phyloP scores from a whole-genome alignment of 2,329 filamentous ascomycete species.

The Chaetomium globosum region DNA sequence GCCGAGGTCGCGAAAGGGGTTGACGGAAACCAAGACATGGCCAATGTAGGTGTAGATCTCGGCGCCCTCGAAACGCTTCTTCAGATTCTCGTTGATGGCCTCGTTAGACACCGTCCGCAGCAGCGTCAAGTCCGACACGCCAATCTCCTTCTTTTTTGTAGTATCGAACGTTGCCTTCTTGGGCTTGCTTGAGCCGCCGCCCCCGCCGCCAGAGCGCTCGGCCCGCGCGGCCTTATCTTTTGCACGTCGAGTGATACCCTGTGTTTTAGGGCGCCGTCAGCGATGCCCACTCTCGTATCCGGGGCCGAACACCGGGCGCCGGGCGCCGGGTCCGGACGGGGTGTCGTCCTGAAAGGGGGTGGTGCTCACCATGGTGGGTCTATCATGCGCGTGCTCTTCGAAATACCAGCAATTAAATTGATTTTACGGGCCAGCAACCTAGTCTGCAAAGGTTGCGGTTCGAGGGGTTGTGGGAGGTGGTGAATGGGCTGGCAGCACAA shows the following conservation, averaged over 20 bases:
- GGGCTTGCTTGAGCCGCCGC: slow-evolving; percentile 62
- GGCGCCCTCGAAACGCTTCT: slow-evolving; percentile 94
- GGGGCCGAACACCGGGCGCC: neutral
- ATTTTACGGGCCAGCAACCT: slow-evolving; percentile 5
- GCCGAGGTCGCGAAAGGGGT: slow-evolving; percentile 94
- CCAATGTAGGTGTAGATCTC: slow-evolving; percentile 99
- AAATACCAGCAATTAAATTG: slow-evolving; percentile 24
- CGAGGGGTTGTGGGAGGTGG: neutral
- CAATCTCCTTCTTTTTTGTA: slow-evolving; percentile 98
- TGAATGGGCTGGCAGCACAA: slow-evolving; percentile 7
- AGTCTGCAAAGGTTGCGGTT: slow-evolving; percentile 3
- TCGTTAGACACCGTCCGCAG: slow-evolving; percentile 99
- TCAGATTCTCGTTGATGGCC: slow-evolving; percentile 98
- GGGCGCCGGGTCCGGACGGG: neutral
- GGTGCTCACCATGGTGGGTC: slow-evolving; percentile 36
- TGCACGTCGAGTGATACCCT: slow-evolving; percentile 55
- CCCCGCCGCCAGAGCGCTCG: slow-evolving; percentile 48
- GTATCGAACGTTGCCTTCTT: slow-evolving; percentile 96
- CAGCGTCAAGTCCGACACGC: slow-evolving; percentile 94
- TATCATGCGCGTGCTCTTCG: slow-evolving; percentile 29
- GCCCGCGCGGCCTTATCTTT: slow-evolving; percentile 52
- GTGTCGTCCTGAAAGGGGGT: neutral
- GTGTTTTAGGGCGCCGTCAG: slow-evolving; percentile 28
- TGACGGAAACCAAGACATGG: slow-evolving; percentile 98
- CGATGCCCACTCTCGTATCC: neutral